Conservation (phyloP, 1,284 basidiomycete genomes). For the Microbotryum scabiosae region DNA sequence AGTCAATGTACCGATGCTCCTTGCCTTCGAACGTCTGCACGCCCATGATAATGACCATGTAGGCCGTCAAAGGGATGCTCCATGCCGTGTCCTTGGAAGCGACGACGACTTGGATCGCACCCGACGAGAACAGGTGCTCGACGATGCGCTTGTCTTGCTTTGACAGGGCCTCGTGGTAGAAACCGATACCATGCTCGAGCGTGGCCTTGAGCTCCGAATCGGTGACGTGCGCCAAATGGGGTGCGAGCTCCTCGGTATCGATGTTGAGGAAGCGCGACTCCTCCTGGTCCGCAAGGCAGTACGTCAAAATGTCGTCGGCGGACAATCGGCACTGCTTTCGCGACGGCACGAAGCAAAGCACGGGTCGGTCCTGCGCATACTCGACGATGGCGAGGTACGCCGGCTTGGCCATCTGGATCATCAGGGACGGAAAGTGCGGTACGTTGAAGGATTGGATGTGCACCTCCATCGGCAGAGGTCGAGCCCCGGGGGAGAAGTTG, state of each 20-base stretch:
- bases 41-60: constrained; percentile 98
- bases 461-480: constrained; percentile 93
- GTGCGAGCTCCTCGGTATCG: constrained; percentile 69
- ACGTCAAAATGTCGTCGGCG: constrained; percentile 81
- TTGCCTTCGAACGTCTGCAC: constrained; percentile 77
- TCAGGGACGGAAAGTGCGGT: constrained; percentile 93
- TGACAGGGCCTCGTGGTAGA: constrained; percentile 88
- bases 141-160: constrained; percentile 90
- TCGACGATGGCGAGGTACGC: constrained; percentile 90
- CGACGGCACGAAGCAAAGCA: constrained; percentile 87
- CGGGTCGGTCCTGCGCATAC: constrained; percentile 74
- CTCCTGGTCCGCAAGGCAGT: constrained; percentile 80
- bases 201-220: constrained; percentile 73
- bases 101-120: constrained; percentile 88
- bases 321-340: constrained; percentile 88
- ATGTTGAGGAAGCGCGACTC: constrained; percentile 84
- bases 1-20: constrained; percentile 95
- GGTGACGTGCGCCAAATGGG: constrained; percentile 75
- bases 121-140: constrained; percentile 83
- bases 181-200: constrained; percentile 83
- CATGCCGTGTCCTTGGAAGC: constrained; percentile 95
- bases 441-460: constrained; percentile 92
- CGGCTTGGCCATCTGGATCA: constrained; percentile 99
- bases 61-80: constrained; percentile 84
- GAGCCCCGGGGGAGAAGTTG: constrained; percentile 93